phyloP scores from a whole-genome alignment of 164 flowering plant genomes.

The Magnolia changhungtana region DNA sequence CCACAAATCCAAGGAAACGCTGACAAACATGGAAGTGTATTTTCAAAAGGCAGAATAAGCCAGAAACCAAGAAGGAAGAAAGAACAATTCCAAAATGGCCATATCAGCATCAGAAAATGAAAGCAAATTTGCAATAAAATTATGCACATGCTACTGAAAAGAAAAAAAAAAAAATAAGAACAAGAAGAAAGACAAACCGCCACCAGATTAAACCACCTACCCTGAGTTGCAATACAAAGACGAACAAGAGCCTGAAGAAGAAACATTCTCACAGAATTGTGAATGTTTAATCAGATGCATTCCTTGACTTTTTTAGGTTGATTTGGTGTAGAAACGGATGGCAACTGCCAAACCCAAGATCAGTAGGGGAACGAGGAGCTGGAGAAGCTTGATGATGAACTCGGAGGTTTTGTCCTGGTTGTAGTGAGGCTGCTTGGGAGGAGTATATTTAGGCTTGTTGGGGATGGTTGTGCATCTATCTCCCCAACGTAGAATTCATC shows the following conservation, averaged over 20 bases:
- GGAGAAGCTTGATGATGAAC: conserved; percentile 75
- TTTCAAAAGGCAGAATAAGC: too few relatives aligned
- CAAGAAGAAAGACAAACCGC: too few relatives aligned
- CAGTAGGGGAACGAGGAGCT: conserved; percentile 70
- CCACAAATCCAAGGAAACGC: too few relatives aligned
- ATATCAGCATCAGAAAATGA: too few relatives aligned
- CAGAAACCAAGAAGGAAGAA: too few relatives aligned
- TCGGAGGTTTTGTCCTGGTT: conserved; percentile 69
- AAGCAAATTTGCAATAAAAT: too few relatives aligned
- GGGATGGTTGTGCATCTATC: conserved; percentile 51
- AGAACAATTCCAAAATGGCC: too few relatives aligned
- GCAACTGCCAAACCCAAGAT: conserved; percentile 75
- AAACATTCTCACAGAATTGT: background rate
- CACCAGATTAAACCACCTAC: too few relatives aligned
- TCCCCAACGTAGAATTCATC: conserved; percentile 57
- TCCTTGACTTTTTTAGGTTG: conserved; percentile 23
- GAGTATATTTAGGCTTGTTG: conserved; percentile 33
- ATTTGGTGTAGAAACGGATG: conserved; percentile 66
- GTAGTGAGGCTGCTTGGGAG: conserved; percentile 57
- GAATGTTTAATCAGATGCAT: background rate
- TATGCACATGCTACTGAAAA: too few relatives aligned
- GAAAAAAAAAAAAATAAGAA: too few relatives aligned
- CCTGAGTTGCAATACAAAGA: too few relatives aligned
- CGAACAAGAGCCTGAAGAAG: background rate
- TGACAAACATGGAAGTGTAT: too few relatives aligned